These are phyloP conservation scores for Floccularia luteovirens DNA, from an alignment of 768 basidiomycete genomes.

Conservation along the genomic window DNA sequence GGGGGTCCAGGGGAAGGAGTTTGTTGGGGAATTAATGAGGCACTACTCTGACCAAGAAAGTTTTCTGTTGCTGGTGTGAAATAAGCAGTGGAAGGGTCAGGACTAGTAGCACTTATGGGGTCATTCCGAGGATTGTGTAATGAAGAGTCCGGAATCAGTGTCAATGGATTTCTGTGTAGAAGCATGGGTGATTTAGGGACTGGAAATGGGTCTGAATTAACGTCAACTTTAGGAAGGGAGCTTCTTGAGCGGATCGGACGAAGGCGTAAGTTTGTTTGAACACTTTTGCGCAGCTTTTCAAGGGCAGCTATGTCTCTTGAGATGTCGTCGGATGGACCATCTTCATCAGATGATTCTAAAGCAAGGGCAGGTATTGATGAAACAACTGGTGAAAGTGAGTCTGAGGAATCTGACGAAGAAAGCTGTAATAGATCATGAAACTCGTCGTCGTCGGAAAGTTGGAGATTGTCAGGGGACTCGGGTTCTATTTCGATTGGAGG, in stretches of 20 bases:
- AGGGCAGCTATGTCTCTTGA: slow-evolving; percentile 61
- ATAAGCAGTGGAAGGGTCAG: slow-evolving; percentile 39
- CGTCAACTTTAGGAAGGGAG: slow-evolving; percentile 38
- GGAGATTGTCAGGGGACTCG: slow-evolving; percentile 19
- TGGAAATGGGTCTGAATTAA: slow-evolving; percentile 18
- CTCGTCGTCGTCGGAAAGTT: slow-evolving; percentile 21
- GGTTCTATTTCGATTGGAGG: slow-evolving; percentile 28
- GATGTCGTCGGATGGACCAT: slow-evolving; percentile 48
- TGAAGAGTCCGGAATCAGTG: slow-evolving; percentile 7
- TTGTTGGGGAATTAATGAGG: neutral
- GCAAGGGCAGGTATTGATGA: slow-evolving; percentile 20
- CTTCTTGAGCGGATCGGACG: slow-evolving; percentile 64
- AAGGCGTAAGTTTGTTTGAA: slow-evolving; percentile 71
- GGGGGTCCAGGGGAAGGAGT: slow-evolving; percentile 14
- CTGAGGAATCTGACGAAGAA: slow-evolving; percentile 27
- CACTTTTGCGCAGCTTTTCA: slow-evolving; percentile 60
- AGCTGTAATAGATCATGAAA: slow-evolving; percentile 31
- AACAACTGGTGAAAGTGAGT: slow-evolving; percentile 18
- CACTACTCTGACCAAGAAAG: slow-evolving; percentile 6
- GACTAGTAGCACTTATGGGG: slow-evolving; percentile 32
- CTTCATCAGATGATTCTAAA: slow-evolving; percentile 24
- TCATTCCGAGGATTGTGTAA: slow-evolving; percentile 15
- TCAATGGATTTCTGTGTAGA: slow-evolving; percentile 6
- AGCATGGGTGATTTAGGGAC: slow-evolving; percentile 14
- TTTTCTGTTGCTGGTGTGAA: slow-evolving; percentile 40